Base-by-base conservation (phyloP, 1,139 yeast genomes). In the Suhomyces yuchorum region DNA sequence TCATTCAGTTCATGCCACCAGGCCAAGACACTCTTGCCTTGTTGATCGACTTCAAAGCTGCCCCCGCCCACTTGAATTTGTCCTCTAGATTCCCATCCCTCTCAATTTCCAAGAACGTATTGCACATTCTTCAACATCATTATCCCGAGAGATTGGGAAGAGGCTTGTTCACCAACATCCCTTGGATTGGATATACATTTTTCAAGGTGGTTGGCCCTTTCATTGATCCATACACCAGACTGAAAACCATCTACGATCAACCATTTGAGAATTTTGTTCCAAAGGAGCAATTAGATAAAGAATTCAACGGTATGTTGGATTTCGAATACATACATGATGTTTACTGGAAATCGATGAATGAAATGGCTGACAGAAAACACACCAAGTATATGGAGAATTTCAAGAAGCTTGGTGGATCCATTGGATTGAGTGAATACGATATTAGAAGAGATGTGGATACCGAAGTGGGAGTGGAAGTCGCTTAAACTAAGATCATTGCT, bases 21-120 rank as follows among this genome's bases (percentile, higher is more conserved):
- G 98, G 98, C 8, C 98, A 92, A 67, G 98, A 91, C 62, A 87
- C 93, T 30, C 73, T 92, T 45, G 97, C 97, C 1, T 70, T 93
- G 47, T 73, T 93, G 55, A 92, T 92, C 54, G 98, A 93, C 67
- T 93, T 92, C 67, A 89, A 91, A 66, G 85, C 76, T 2, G 78
- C 79, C 1, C 79, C 79, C 4, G 68, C 65, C 2, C 67, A 67
- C 35, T 52, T 75, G 60, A 71, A 71, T 12, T 62, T 73, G 33
- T 71, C 75, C 2, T 62, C 78, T 15, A 67, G 70, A 44, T 73
- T 75, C 48, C 80, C 80, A 1, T 72, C 78, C 9, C 63, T 73
- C 42, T 68, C 75, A 30, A 73, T 71, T 18, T 69, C 64, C 18
- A 83, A 88, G 52, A 93, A 89, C 63, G 96, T 91, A 28, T 72